Percentiles rank a stretch among this genome's conserved stretches.
phyloP scores from a whole-genome alignment of 2,329 filamentous ascomycete genomes.

The Neofusicoccum umdonicola region DNA sequence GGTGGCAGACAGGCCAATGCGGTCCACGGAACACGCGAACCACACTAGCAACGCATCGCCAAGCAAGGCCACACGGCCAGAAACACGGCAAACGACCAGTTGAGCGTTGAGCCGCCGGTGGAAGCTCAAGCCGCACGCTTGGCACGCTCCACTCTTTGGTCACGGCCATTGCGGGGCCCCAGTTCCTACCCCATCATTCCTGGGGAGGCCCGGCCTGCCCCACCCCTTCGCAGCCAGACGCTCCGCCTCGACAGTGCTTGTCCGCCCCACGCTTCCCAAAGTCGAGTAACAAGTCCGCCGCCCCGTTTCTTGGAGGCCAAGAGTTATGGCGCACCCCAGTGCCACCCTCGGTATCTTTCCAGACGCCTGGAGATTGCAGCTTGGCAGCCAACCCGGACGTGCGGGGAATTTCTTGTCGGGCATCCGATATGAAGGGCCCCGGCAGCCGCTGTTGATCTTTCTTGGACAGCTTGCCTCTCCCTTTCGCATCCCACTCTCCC shows the following conservation, averaged over 20 bases:
- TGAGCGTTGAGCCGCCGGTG: not conserved
- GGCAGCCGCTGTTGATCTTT: not conserved
- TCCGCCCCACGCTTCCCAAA: not conserved
- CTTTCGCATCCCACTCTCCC: not conserved
- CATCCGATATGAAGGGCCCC: slow-evolving; percentile 1
- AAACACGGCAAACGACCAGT: not conserved
- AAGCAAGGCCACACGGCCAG: not conserved
- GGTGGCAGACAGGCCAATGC: not conserved
- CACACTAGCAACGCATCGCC: not conserved
- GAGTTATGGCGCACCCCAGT: not conserved
- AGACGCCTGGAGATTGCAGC: not conserved
- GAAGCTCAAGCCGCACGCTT: slow-evolving; percentile 8
- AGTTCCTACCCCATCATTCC: not conserved
- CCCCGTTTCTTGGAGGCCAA: not conserved
- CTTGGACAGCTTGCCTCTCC: not conserved
- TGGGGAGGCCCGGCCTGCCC: not conserved
- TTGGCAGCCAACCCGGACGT: not conserved
- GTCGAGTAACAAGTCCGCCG: slow-evolving; percentile 2
- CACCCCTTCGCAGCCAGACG: not conserved
- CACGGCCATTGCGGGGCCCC: slow-evolving; percentile 11
- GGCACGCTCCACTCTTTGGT: slow-evolving; percentile 3
- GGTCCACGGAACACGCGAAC: no score
- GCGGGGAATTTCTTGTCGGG: slow-evolving; percentile 7
- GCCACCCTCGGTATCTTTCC: slow-evolving; percentile 14
- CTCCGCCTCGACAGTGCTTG: not conserved